phyloP scores from a whole-genome alignment of 768 basidiomycete genomes.

The Lentinula edodes region DNA sequence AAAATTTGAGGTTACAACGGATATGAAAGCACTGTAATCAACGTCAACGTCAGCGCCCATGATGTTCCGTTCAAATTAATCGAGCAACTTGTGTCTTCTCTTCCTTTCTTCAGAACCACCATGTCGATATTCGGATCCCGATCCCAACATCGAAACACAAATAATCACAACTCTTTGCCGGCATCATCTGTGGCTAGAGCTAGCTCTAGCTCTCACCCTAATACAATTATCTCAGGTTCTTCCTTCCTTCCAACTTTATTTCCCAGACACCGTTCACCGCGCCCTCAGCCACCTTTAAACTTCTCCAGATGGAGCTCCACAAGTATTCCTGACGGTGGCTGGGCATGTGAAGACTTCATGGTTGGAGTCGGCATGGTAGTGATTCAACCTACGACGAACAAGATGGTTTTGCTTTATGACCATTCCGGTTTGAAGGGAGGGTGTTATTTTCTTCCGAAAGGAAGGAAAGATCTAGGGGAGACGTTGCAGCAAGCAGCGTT shows the following conservation, averaged over 20 bases:
- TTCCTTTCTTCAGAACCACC: neutral
- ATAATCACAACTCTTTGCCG: neutral
- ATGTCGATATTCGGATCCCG: neutral
- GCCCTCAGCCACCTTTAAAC: neutral
- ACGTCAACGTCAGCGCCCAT: no score
- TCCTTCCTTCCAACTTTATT: neutral
- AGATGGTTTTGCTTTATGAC: constrained; percentile 42
- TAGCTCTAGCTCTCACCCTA: neutral
- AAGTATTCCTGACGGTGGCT: constrained; percentile 14
- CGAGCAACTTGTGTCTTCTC: neutral
- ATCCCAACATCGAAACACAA: neutral
- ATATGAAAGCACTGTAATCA: no score
- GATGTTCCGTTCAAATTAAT: no score
- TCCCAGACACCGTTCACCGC: neutral
- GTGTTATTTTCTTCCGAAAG: constrained; percentile 58
- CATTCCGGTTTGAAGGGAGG: constrained; percentile 22
- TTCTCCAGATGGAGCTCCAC: neutral
- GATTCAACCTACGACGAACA: constrained; percentile 50
- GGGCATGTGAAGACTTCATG: constrained; percentile 47
- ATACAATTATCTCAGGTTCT: neutral
- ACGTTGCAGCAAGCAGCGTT: constrained; percentile 52
- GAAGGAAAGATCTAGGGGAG: constrained; percentile 65
- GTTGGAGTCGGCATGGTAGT: constrained; percentile 61
- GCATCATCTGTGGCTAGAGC: neutral
- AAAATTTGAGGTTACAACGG: no score